Conservation (phyloP, 2,329 filamentous ascomycete genomes). For the Cercospora sp. region DNA sequence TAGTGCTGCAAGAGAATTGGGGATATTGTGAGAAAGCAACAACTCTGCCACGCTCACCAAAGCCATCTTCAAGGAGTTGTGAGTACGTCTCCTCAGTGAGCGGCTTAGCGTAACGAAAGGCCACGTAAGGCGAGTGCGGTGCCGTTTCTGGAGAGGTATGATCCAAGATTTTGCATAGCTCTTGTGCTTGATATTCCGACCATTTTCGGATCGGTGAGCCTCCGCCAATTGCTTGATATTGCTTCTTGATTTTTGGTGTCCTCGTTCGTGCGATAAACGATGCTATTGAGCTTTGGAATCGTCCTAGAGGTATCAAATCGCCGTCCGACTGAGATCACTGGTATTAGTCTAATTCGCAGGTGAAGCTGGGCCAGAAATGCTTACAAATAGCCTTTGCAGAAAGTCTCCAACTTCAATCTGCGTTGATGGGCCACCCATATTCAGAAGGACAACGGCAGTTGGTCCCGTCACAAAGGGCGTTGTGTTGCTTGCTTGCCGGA, state of each 20-base stretch:
- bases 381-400: background rate
- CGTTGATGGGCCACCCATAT: background rate
- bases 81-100: background rate
- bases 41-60: background rate
- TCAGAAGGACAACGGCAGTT: background rate
- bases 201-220: background rate
- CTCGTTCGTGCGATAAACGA: background rate
- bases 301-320: background rate
- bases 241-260: background rate
- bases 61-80: background rate
- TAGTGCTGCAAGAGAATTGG: background rate
- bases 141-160: background rate
- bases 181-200: background rate
- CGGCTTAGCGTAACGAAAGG: background rate
- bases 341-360: background rate
- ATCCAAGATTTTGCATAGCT: background rate
- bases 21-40: background rate
- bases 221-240: background rate
- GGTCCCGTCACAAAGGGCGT: background rate
- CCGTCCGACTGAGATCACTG: background rate
- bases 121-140: background rate
- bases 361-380: background rate
- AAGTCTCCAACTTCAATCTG: background rate
- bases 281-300: background rate
- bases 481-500: background rate